Conservation (phyloP, 495 filamentous ascomycete genomes). For the Hypoxylon fuscum region DNA sequence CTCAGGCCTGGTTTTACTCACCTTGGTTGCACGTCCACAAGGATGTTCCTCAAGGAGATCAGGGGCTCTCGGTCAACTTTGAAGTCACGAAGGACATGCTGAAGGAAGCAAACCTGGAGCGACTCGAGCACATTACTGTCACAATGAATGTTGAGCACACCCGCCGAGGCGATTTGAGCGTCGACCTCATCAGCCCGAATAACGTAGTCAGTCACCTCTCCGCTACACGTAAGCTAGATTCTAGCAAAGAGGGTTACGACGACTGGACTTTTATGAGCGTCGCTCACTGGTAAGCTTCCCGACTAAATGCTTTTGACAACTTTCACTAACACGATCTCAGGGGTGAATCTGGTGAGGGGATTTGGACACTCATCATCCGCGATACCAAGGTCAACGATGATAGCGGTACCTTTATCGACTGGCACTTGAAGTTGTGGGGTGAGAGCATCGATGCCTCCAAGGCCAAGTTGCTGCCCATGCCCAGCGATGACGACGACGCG, state of each 20-base stretch:
- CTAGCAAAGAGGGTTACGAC: constrained; percentile 73
- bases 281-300: constrained; percentile 80
- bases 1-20: constrained; percentile 94
- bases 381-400: constrained; percentile 81
- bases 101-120: constrained; percentile 80
- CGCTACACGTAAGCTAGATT: constrained; percentile 72
- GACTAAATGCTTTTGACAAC: constrained; percentile 7
- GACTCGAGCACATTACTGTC: constrained; percentile 92
- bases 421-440: constrained; percentile 95
- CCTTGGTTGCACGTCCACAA: constrained; percentile 92
- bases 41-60: constrained; percentile 83
- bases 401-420: constrained; percentile 84
- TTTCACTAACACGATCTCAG: constrained; percentile 54
- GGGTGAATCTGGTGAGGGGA: constrained; percentile 88
- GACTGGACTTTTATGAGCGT: constrained; percentile 99
- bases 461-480: constrained; percentile 79
- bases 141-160: constrained; percentile 95
- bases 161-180: constrained; percentile 88
- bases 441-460: constrained; percentile 78
- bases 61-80: constrained; percentile 80
- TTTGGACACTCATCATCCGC: constrained; percentile 90
- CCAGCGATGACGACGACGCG: constrained; percentile 81
- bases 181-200: constrained; percentile 86
- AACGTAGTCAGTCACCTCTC: constrained; percentile 87
- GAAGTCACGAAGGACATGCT: constrained; percentile 80